Evolutionary conservation across 306 rosid species (phyloP).

Genomic region (Trifolium pratense): DNA sequence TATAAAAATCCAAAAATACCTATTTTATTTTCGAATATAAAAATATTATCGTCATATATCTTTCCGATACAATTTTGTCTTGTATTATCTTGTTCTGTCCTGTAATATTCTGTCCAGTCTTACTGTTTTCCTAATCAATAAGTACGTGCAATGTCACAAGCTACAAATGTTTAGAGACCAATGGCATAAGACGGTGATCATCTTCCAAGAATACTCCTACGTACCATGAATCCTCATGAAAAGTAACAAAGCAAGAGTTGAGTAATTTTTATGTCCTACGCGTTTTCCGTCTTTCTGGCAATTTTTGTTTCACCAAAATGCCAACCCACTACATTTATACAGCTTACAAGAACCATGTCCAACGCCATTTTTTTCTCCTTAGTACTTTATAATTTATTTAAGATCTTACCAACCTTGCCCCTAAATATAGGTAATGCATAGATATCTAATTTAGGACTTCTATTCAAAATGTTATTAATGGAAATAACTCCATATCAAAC

Average conservation of each 20-base stretch:
- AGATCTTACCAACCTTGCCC: slow-evolving; percentile 36
- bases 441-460: neutral
- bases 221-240: slow-evolving; percentile 1
- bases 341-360: slow-evolving; percentile 25
- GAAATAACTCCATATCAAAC: no score
- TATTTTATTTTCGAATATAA: no score
- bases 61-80: no score
- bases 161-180: slow-evolving; percentile 13
- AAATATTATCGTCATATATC: no score
- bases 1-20: no score
- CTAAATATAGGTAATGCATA: neutral
- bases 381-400: neutral
- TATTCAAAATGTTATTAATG: neutral
- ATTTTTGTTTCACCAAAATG: slow-evolving; percentile 22
- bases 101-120: no score
- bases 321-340: slow-evolving; percentile 28
- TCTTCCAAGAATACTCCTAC: neutral
- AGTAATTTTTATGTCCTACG: slow-evolving; percentile 36
- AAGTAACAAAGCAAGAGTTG: slow-evolving; percentile 20
- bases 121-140: no score
- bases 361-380: slow-evolving; percentile 25
- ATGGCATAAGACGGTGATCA: slow-evolving; percentile 40
- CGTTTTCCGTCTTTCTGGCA: slow-evolving; percentile 44
- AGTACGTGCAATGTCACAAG: slow-evolving; percentile 8
- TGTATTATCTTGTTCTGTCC: no score